Conservation (phyloP, 148 eudicot species). For the Nepenthes mirabilis region DNA sequence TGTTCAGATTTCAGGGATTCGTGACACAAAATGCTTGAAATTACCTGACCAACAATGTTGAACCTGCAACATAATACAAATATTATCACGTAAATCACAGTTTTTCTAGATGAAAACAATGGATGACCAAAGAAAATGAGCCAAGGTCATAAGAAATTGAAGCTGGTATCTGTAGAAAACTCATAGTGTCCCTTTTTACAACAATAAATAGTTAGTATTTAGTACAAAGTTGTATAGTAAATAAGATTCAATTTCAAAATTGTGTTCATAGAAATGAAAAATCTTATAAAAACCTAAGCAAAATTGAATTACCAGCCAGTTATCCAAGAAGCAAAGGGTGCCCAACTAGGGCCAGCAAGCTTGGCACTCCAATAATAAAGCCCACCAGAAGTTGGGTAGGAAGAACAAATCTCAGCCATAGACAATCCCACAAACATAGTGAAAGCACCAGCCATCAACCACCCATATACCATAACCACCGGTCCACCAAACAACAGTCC, state of each 20-base stretch:
- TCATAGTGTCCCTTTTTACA: too few relatives aligned
- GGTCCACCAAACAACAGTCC: conserved; percentile 73
- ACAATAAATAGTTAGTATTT: too few relatives aligned
- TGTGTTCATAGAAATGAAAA: too few relatives aligned
- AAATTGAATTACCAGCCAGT: conserved; percentile 60
- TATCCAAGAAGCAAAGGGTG: conserved; percentile 90
- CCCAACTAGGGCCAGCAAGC: conserved; percentile 84
- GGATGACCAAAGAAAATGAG: too few relatives aligned
- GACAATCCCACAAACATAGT: conserved; percentile 79
- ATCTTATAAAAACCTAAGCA: too few relatives aligned
- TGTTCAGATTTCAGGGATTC: conserved; percentile 3
- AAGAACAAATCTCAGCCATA: conserved; percentile 91
- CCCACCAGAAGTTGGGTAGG: conserved; percentile 90
- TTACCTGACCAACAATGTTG: conserved; percentile 97
- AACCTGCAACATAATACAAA: conserved; percentile 51
- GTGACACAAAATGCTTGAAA: conserved; percentile 8
- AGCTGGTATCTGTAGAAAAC: too few relatives aligned
- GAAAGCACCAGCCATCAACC: conserved; percentile 65
- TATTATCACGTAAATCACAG: too few relatives aligned
- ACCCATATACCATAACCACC: conserved; percentile 60
- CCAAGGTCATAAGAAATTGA: too few relatives aligned
- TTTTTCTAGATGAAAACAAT: too few relatives aligned
- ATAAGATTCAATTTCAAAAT: too few relatives aligned
- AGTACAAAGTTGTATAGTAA: too few relatives aligned
- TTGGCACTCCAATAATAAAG: conserved; percentile 92